Evolutionary conservation across 352 stramenopile genomes (phyloP).

Genomic region (Pythium graminicola): DNA sequence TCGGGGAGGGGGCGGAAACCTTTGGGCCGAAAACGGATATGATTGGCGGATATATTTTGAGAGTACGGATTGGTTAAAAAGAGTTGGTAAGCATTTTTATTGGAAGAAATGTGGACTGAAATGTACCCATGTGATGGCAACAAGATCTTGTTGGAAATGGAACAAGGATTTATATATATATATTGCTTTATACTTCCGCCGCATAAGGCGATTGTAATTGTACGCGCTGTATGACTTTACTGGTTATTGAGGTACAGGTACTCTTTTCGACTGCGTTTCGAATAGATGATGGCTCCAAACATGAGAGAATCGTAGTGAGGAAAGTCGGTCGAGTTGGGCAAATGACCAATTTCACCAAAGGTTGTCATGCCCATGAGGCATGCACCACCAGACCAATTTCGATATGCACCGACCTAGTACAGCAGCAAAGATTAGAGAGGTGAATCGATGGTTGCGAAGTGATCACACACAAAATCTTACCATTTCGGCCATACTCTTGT

Average conservation of each 20-base stretch:
- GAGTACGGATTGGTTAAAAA: conserved; percentile 14
- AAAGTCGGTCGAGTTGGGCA: conserved; percentile 73
- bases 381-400: conserved; percentile 71
- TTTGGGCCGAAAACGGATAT: neutral
- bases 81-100: neutral
- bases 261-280: conserved; percentile 74
- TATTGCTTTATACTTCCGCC: conserved; percentile 1
- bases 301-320: conserved; percentile 88
- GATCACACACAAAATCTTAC: conserved; percentile 25
- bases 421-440: neutral
- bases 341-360: conserved; percentile 81
- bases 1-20: neutral
- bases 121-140: conserved; percentile 4
- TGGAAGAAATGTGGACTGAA: neutral
- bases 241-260: conserved; percentile 43
- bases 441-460: neutral
- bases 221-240: conserved; percentile 7
- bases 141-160: neutral
- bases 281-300: conserved; percentile 85
- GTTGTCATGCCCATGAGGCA: conserved; percentile 86
- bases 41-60: neutral
- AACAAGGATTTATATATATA: neutral
- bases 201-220: neutral
- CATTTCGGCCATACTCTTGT: conserved; percentile 87
- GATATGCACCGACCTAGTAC: conserved; percentile 72